Base-by-base conservation (phyloP, 1,284 basidiomycete genomes). In the Malassezia sp. region DNA sequence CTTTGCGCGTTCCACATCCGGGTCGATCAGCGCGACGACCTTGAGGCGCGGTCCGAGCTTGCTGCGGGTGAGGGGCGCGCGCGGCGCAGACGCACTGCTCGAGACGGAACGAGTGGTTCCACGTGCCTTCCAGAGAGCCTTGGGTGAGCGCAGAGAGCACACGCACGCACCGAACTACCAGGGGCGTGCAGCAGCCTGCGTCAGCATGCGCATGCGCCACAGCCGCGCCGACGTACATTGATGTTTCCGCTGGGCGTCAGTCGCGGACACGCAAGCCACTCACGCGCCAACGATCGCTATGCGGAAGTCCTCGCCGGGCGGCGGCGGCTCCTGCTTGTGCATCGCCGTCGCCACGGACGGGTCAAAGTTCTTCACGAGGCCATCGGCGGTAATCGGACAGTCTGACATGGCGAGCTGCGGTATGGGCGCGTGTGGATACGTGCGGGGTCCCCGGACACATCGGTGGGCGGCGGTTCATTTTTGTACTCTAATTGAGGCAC, bases 1-100 rank as follows among this genome's bases (percentile, higher is more conserved):
- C 14, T 80, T 77, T n/a, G 88, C 86, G 51, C 87, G 85, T 28
- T 84, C 82, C 46, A 79, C 75, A 7, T 81, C 81, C 23, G 91
- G 91, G 71, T 97, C 91, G 62, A 97, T 84, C 47, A 97, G 76
- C 12, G 87, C 91, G 46, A 87, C 80, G 44, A 97, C 88, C 73
- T 93, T 93, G 72, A 97, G 83, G 62, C 91, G 86, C 18, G 82
- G 84, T 35, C 90, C 90, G 51, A 96, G 83, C 76, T 96, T 93
- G 75, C 83, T 90, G 43, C 10, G 9, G 7, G 24, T n/a, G 15
- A 23, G 24, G 2, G 14, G 31, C 24, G 9, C 3, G n/a, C n/a
- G n/a, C n/a, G n/a, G 14, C 18, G n/a, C n/a, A n/a, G n/a, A 47
- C 49, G 23, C 38, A 52, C 46, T 61, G 60, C 43, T 64, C 62